These are phyloP conservation scores for Gilbertella persicaria DNA, from an alignment of 371 early-diverging fungal genomes.

Conservation along the genomic window DNA sequence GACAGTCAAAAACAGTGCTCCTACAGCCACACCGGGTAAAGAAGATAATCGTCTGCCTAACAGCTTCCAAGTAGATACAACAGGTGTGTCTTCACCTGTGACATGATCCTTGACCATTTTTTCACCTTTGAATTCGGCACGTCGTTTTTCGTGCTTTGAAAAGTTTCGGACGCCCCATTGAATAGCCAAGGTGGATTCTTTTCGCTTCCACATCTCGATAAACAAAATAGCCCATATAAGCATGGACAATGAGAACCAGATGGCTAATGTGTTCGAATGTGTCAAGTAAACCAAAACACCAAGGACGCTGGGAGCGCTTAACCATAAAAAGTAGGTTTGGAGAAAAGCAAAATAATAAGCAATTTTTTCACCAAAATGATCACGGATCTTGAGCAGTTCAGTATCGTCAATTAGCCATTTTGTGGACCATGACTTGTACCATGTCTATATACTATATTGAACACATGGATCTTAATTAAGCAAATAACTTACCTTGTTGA, in stretches of 20 bases:
- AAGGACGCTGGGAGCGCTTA: constrained; percentile 65
- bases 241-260: constrained; percentile 65
- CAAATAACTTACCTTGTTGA: constrained; percentile 68
- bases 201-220: constrained; percentile 80
- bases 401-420: constrained; percentile 72
- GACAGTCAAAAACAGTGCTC: constrained; percentile 62
- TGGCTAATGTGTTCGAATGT: constrained; percentile 54
- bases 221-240: constrained; percentile 75
- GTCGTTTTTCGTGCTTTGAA: constrained; percentile 61
- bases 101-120: constrained; percentile 59
- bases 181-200: constrained; percentile 69
- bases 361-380: constrained; percentile 88
- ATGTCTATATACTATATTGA: constrained; percentile 50
- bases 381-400: constrained; percentile 69
- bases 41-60: constrained; percentile 64
- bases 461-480: too few species aligned
- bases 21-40: constrained; percentile 62
- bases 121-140: constrained; percentile 73
- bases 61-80: constrained; percentile 69
- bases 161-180: constrained; percentile 78
- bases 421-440: constrained; percentile 78
- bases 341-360: constrained; percentile 92
- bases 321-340: constrained; percentile 80
- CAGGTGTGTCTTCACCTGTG: constrained; percentile 75
- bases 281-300: constrained; percentile 65